phyloP scores from a whole-genome alignment of 1,139 yeast species.

The Yamadazyma blattariae region DNA sequence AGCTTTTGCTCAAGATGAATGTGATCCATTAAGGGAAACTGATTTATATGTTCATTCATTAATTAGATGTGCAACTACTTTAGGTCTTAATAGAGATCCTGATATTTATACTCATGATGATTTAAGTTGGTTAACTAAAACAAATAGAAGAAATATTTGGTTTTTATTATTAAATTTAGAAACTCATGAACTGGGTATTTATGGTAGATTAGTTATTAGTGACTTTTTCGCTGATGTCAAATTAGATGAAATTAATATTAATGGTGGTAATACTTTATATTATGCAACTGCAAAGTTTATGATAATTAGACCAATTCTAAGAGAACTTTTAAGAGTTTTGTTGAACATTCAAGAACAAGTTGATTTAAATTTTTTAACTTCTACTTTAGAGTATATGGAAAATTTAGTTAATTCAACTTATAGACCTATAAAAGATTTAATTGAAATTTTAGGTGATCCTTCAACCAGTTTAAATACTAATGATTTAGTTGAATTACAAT shows the following conservation, averaged over 20 bases:
- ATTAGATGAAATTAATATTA: conserved; percentile 10
- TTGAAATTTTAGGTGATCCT: background rate
- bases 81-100: conserved; percentile 56
- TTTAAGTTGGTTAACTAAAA: conserved; percentile 25
- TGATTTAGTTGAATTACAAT: conserved; percentile 2
- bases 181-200: conserved; percentile 10
- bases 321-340: conserved; percentile 7
- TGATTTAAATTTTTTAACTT: conserved; percentile 8
- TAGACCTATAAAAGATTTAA: conserved; percentile 6
- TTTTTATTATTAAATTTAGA: conserved; percentile 11
- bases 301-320: conserved; percentile 5
- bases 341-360: conserved; percentile 10
- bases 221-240: conserved; percentile 9
- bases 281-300: conserved; percentile 3
- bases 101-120: conserved; percentile 25
- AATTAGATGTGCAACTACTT: conserved; percentile 45
- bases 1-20: conserved; percentile 29
- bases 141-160: conserved; percentile 50
- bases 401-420: conserved; percentile 4
- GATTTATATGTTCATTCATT: conserved; percentile 17
- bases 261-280: conserved; percentile 7
- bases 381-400: conserved; percentile 11
- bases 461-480: conserved; percentile 1
- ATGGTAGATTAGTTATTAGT: conserved; percentile 8
- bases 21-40: conserved; percentile 30